These are phyloP conservation scores for Herpetospermum pedunculosum DNA, from an alignment of 306 rosid genomes.

Conservation along the genomic window DNA sequence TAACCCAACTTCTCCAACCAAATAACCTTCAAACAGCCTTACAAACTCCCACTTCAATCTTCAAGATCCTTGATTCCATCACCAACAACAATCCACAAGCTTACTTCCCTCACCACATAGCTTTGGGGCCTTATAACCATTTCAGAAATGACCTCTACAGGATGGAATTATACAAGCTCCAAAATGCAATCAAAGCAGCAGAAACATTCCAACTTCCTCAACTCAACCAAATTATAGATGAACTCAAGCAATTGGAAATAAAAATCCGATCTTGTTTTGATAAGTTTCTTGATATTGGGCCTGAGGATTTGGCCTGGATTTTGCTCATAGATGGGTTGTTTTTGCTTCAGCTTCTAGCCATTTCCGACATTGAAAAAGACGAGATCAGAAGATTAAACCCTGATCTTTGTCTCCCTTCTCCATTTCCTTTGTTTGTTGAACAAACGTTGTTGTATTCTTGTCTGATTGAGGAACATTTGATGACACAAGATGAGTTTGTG, in stretches of 20 bases:
- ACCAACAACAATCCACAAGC: neutral
- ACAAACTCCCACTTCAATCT: neutral
- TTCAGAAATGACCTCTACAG: neutral
- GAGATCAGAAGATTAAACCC: neutral
- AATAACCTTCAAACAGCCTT: neutral
- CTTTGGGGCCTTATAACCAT: constrained; percentile 10
- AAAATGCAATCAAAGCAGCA: neutral
- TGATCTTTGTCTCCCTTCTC: neutral
- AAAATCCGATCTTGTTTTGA: neutral
- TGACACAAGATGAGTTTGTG: neutral
- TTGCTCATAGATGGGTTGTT: constrained; percentile 2
- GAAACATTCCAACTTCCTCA: neutral
- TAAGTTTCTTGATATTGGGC: neutral
- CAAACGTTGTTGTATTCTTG: neutral
- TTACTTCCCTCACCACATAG: neutral
- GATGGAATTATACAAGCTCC: constrained; percentile 5
- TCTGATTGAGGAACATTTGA: neutral
- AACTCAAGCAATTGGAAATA: neutral
- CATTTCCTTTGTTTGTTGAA: neutral
- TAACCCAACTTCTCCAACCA: neutral
- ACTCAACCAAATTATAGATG: neutral
- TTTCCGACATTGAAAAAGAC: neutral
- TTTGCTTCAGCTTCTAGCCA: neutral
- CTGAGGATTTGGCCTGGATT: neutral
- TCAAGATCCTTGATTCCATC: neutral